Conservation (phyloP, 495 filamentous ascomycete genomes). For the Hypoxylon trugodes region DNA sequence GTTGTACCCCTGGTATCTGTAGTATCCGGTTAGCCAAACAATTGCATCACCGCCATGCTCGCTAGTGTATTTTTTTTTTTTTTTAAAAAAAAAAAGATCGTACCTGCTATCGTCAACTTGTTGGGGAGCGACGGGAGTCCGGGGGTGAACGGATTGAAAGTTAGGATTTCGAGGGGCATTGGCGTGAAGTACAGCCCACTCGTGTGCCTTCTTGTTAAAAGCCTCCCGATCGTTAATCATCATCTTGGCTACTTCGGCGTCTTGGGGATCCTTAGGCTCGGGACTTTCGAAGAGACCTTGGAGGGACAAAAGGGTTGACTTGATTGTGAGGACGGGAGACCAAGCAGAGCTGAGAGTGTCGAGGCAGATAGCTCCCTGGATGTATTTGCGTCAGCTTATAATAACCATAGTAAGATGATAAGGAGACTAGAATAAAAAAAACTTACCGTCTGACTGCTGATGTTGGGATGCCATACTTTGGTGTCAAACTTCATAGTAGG, state of each 20-base stretch:
- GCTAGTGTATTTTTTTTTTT: too few species aligned
- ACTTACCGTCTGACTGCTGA: slow-evolving; percentile 92
- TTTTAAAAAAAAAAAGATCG: slow-evolving; percentile 15
- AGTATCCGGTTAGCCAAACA: neutral
- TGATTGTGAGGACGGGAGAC: slow-evolving; percentile 96
- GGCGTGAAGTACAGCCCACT: slow-evolving; percentile 89
- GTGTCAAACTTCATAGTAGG: slow-evolving; percentile 94
- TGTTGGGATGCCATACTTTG: slow-evolving; percentile 97
- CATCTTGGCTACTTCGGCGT: slow-evolving; percentile 95
- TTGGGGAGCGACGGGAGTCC: slow-evolving; percentile 20
- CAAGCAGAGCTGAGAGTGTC: slow-evolving; percentile 90
- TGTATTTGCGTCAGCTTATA: neutral
- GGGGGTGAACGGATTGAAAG: slow-evolving; percentile 34
- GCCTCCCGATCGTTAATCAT: slow-evolving; percentile 78
- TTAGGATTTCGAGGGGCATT: slow-evolving; percentile 69
- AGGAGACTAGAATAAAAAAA: neutral
- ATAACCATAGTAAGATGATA: neutral
- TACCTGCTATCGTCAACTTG: slow-evolving; percentile 52
- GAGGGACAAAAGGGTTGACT: slow-evolving; percentile 90
- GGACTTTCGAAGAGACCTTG: slow-evolving; percentile 93
- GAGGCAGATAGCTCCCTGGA: slow-evolving; percentile 93
- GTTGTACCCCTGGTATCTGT: slow-evolving; percentile 89
- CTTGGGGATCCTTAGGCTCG: slow-evolving; percentile 96
- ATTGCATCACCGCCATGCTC: neutral
- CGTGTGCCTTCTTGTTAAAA: slow-evolving; percentile 83